Evolutionary conservation across 2,329 filamentous ascomycete species (phyloP).

Genomic region (Aplosporella prunicola): DNA sequence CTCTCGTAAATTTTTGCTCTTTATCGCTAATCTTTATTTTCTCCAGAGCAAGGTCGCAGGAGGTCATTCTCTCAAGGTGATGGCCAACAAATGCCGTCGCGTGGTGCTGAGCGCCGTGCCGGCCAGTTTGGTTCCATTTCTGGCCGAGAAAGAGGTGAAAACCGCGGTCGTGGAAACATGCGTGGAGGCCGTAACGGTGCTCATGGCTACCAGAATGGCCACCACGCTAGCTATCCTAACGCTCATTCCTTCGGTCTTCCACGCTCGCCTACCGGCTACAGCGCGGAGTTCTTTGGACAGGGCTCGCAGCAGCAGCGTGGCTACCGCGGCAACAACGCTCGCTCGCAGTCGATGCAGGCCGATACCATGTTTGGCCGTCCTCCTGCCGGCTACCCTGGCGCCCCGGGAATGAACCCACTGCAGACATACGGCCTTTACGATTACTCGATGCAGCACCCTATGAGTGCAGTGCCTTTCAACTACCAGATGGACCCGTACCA

Average conservation of each 20-base stretch:
- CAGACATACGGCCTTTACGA: conserved; percentile 49
- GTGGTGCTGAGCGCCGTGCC: conserved; percentile 23
- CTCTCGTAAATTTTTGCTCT: too few relatives aligned
- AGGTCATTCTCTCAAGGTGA: conserved; percentile 21
- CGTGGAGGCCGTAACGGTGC: conserved; percentile 34
- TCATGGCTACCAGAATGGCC: conserved; percentile 22
- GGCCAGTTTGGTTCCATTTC: conserved; percentile 28
- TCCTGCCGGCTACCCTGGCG: conserved; percentile 23
- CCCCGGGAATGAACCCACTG: conserved; percentile 33
- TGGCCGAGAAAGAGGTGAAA: conserved; percentile 35
- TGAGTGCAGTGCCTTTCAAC: conserved; percentile 50
- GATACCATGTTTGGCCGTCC: conserved; percentile 41
- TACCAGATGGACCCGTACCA: conserved; percentile 50
- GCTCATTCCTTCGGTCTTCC: conserved; percentile 28
- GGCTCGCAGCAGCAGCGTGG: conserved; percentile 27
- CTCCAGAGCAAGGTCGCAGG: conserved; percentile 22
- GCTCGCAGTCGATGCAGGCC: conserved; percentile 54
- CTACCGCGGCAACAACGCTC: conserved; percentile 42
- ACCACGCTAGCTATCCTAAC: conserved; percentile 21
- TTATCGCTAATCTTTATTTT: not conserved
- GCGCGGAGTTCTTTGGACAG: conserved; percentile 20
- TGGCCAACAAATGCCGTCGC: conserved; percentile 16
- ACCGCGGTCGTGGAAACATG: conserved; percentile 36
- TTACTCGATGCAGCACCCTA: conserved; percentile 45
- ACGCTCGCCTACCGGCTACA: conserved; percentile 27